These are phyloP conservation scores for Sparassis latifolia DNA, from an alignment of 1,284 basidiomycete genomes.

Conservation along the genomic window DNA sequence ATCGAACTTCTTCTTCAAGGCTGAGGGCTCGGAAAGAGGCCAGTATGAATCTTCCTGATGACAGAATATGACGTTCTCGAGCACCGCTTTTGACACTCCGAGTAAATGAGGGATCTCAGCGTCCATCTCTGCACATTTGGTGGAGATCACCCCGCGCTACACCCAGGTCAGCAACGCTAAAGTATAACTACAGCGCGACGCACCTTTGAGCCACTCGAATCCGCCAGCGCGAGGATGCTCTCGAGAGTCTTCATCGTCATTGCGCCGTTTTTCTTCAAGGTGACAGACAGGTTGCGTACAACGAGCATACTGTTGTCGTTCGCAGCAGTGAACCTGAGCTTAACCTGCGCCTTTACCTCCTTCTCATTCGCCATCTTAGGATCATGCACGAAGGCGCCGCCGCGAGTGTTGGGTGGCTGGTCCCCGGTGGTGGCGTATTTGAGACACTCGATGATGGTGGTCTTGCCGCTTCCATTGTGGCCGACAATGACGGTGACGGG, in stretches of 20 bases:
- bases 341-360: constrained; percentile 97
- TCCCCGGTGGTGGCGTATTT: constrained; percentile 99
- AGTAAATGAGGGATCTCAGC: constrained; percentile 86
- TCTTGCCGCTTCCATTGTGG: constrained; percentile 98
- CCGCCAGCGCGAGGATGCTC: constrained; percentile 77
- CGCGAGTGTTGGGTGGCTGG: constrained; percentile 95
- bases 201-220: constrained; percentile 65
- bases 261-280: constrained; percentile 81
- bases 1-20: constrained; percentile 97
- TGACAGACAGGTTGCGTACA: constrained; percentile 89
- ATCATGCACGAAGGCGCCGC: constrained; percentile 97
- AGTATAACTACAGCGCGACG: constrained; percentile 42
- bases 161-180: background rate
- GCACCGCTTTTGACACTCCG: constrained; percentile 95
- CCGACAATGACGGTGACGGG: constrained; percentile 99
- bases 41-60: constrained; percentile 99
- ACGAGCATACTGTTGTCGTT: constrained; percentile 89
- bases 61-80: constrained; percentile 99
- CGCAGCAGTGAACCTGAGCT: constrained; percentile 87
- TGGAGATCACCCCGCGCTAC: constrained; percentile 85
- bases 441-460: constrained; percentile 98
- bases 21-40: constrained; percentile 89
- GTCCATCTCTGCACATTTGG: constrained; percentile 96
- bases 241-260: constrained; percentile 98
- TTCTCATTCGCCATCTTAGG: constrained; percentile 99